Base-by-base conservation (phyloP, 2,329 filamentous ascomycete genomes). In the Phialemonium atrogriseum region DNA sequence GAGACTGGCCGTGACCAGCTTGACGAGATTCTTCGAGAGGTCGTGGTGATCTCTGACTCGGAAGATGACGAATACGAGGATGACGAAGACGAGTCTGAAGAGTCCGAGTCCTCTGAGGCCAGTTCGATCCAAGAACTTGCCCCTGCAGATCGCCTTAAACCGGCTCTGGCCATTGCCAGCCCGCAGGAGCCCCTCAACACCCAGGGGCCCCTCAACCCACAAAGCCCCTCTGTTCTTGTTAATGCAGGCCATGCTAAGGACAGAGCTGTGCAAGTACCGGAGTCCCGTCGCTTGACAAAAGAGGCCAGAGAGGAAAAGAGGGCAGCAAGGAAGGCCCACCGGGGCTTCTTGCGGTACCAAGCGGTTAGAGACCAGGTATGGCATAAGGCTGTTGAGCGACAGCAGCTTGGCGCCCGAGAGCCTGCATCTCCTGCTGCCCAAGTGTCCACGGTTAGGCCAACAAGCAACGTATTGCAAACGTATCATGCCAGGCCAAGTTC, bases 1-100 rank as follows among this genome's bases (percentile, higher is more conserved):
- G 77, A 81, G 50, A 80, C 70, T 12, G 77, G 77, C 16, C 70
- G 76, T 29, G 76, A 81, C 44, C 73, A 80, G 49, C 63, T 80
- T 11, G 76, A 80, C 36, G 75, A 80, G 48, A 78, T 80, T 35
- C 59, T 80, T 20, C 66, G 73, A 30, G 77, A 81, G 51, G 73
- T 80, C 9, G 72, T 80, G 32, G 69, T 80, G 45, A 77, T 81
- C 26, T 75, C 73, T n/a, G 72, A 76, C 43, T 66, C 66, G 5
- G 70, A 75, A 46, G 66, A 60, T 24, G 64, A 62, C 4, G 58
- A 59, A 5, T 56, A 51, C 7, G 59, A 56, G 5, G 54, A 58
- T 11, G 58, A 62, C 5, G 50, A 49, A 14, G 55, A 50, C 11
- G 58, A 56, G 8, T 51, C 56, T 28, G 54, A 55, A 17, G 41